Conservation (phyloP, 176 grass and related monocot species). For the Oryza punctata region DNA sequence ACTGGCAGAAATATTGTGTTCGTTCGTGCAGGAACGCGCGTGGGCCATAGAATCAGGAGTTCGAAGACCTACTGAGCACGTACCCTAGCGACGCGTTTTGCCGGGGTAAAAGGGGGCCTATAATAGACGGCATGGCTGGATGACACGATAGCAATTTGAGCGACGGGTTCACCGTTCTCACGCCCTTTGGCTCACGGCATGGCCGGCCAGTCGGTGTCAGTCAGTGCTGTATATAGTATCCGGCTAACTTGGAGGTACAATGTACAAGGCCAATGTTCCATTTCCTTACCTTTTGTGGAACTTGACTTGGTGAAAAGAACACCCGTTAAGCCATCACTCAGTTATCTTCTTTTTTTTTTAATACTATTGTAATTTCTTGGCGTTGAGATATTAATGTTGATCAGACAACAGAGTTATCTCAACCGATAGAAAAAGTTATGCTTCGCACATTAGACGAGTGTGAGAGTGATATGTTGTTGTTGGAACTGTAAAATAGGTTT, state of each 20-base stretch:
- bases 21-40: slow-evolving; percentile 25
- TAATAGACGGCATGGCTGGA: background rate
- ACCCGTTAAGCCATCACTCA: background rate
- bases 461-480: no score
- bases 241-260: background rate
- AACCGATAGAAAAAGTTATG: no score
- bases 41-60: background rate
- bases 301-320: background rate
- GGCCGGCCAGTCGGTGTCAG: background rate
- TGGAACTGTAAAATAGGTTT: no score
- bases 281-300: background rate
- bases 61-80: slow-evolving; percentile 6
- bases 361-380: background rate
- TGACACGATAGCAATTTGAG: background rate
- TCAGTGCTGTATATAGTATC: background rate
- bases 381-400: no score
- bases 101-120: slow-evolving; percentile 2
- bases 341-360: background rate
- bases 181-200: slow-evolving; percentile 12
- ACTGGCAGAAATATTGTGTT: background rate
- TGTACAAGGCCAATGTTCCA: background rate
- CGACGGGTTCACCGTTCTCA: background rate
- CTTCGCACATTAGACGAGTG: no score
- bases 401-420: no score
- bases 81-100: slow-evolving; percentile 35